Conservation (phyloP, 2,329 filamentous ascomycete species). For the Botrytis fragariae region DNA sequence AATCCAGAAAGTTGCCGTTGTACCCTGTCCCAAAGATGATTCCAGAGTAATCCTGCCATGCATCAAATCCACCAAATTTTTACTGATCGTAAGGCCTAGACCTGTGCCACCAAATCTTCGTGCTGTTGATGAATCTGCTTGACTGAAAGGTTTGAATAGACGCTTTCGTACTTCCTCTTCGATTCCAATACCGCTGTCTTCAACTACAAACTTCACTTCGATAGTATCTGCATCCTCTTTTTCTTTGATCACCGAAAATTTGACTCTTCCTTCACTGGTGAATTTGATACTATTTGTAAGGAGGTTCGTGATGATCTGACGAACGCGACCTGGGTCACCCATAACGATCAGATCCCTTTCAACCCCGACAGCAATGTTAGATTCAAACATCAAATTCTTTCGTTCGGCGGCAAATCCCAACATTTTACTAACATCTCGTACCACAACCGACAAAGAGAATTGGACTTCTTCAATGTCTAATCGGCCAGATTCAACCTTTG, state of each 20-base stretch:
- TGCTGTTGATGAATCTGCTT: conserved; percentile 77
- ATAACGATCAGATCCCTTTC: conserved; percentile 72
- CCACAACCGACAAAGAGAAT: conserved; percentile 68
- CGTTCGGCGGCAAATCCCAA: conserved; percentile 79
- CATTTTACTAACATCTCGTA: conserved; percentile 83
- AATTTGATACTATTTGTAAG: conserved; percentile 77
- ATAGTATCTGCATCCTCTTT: conserved; percentile 63
- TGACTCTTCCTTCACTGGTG: conserved; percentile 65
- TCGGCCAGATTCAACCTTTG: conserved; percentile 76
- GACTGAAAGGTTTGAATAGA: conserved; percentile 77
- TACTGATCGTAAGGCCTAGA: conserved; percentile 75
- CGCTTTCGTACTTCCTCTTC: conserved; percentile 71
- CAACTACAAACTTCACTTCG: conserved; percentile 67
- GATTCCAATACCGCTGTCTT: conserved; percentile 80
- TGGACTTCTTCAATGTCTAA: conserved; percentile 79
- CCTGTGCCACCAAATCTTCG: conserved; percentile 77
- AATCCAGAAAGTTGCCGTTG: conserved; percentile 73
- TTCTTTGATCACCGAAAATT: conserved; percentile 62
- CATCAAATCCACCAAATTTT: conserved; percentile 79
- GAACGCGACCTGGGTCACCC: conserved; percentile 73
- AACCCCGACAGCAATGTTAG: conserved; percentile 55
- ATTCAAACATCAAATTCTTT: conserved; percentile 71
- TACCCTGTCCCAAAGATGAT: conserved; percentile 65
- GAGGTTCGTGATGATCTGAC: conserved; percentile 80
- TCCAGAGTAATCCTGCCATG: conserved; percentile 69